Evolutionary conservation across 2,329 filamentous ascomycete species (phyloP).

Genomic region (Cladosporium halotolerans): DNA sequence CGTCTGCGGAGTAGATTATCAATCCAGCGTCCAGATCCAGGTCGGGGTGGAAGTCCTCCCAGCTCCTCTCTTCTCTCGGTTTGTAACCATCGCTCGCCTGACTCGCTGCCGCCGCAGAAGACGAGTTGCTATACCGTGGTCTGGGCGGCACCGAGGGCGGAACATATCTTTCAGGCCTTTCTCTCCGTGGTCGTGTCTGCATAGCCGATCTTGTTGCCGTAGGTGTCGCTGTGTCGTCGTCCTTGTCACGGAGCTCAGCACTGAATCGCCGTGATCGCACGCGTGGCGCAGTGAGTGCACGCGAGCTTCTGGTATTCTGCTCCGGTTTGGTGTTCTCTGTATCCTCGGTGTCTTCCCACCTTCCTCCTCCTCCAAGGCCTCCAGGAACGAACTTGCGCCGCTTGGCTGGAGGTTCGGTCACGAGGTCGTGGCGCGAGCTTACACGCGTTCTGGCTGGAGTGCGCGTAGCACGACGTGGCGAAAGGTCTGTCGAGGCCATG

Average conservation of each 20-base stretch:
- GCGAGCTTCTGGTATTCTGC: constrained; percentile 29
- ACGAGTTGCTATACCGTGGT: constrained; percentile 77
- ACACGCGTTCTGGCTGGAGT: constrained; percentile 25
- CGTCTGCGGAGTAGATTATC: constrained; percentile 71
- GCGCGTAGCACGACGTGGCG: constrained; percentile 24
- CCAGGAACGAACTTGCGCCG: constrained; percentile 68
- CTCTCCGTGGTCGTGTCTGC: constrained; percentile 26
- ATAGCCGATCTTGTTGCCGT: constrained; percentile 17
- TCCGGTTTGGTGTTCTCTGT: constrained; percentile 58
- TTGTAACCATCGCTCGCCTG: constrained; percentile 95
- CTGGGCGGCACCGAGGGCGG: constrained; percentile 43
- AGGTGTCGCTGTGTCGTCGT: constrained; percentile 14
- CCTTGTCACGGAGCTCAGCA: constrained; percentile 7
- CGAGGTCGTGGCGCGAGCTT: constrained; percentile 25
- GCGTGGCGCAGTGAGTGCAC: constrained; percentile 31
- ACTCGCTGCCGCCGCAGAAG: constrained; percentile 78
- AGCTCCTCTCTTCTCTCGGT: constrained; percentile 88
- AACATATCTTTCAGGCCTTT: constrained; percentile 24
- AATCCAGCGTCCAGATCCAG: constrained; percentile 81
- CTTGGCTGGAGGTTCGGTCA: constrained; percentile 40
- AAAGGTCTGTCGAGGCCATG: constrained; percentile 23
- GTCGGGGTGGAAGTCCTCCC: constrained; percentile 96
- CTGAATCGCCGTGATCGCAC: constrained; percentile 16
- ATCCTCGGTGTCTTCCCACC: constrained; percentile 58
- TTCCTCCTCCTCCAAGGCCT: constrained; percentile 72